Conservation (phyloP, 2,329 filamentous ascomycete genomes). For the Capronia epimyces region DNA sequence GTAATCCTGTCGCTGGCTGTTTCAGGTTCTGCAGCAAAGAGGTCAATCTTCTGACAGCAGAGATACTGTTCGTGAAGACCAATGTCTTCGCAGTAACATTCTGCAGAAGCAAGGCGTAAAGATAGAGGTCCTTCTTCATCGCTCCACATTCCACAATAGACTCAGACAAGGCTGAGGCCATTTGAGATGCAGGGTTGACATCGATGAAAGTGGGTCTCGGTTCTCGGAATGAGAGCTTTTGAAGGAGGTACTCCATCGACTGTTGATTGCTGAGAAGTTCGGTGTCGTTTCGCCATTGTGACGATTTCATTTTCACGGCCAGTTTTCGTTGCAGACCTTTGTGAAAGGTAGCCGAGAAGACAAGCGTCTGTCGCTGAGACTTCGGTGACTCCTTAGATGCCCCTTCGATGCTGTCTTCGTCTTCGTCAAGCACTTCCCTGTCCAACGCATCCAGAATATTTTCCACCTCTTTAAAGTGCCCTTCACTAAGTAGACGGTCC, state of each 20-base stretch:
- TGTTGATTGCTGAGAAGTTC: slow-evolving; percentile 60
- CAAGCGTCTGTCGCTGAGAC: slow-evolving; percentile 70
- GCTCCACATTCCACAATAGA: slow-evolving; percentile 86
- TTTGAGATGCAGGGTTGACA: slow-evolving; percentile 79
- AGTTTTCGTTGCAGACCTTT: slow-evolving; percentile 88
- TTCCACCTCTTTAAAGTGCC: slow-evolving; percentile 90
- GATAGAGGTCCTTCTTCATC: slow-evolving; percentile 94
- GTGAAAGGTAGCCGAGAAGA: slow-evolving; percentile 96
- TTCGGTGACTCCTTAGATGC: slow-evolving; percentile 16
- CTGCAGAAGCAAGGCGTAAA: slow-evolving; percentile 80
- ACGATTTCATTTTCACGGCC: slow-evolving; percentile 58
- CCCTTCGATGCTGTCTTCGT: slow-evolving; percentile 45
- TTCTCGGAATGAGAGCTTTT: slow-evolving; percentile 81
- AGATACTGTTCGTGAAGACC: slow-evolving; percentile 94
- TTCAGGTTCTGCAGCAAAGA: slow-evolving; percentile 79
- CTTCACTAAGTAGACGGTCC: slow-evolving; percentile 82
- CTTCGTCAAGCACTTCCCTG: slow-evolving; percentile 49
- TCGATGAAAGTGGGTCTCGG: slow-evolving; percentile 86
- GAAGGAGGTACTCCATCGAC: slow-evolving; percentile 87
- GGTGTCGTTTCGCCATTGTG: slow-evolving; percentile 44
- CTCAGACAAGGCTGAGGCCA: slow-evolving; percentile 81
- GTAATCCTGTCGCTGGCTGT: slow-evolving; percentile 65
- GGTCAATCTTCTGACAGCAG: slow-evolving; percentile 76
- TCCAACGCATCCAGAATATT: slow-evolving; percentile 81
- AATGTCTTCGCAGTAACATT: slow-evolving; percentile 68